Percentiles rank a stretch among this genome's conserved stretches.
Evolutionary conservation across 306 rosid genomes (phyloP).

Genomic region (Vigna mungo): DNA sequence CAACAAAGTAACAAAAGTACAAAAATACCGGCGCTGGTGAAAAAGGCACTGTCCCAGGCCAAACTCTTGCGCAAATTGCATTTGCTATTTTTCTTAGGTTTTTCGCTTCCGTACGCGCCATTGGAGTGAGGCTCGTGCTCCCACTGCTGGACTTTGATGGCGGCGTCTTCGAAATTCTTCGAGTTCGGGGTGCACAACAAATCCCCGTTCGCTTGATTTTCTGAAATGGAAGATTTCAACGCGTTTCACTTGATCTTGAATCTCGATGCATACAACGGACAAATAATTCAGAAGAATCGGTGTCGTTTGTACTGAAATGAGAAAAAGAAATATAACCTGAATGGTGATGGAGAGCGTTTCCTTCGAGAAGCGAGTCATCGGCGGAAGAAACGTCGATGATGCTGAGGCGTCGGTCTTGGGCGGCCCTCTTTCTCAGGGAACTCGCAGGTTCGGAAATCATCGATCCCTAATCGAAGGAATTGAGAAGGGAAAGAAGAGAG

Average conservation of each 20-base stretch:
- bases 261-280: neutral
- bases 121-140: constrained; percentile 57
- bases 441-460: constrained; percentile 47
- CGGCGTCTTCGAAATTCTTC: constrained; percentile 57
- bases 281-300: neutral
- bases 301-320: neutral
- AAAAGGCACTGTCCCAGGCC: constrained; percentile 97
- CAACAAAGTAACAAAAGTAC: neutral
- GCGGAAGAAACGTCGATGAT: constrained; percentile 87
- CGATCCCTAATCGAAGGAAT: constrained; percentile 25
- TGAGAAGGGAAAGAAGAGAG: neutral
- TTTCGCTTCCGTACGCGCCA: constrained; percentile 54
- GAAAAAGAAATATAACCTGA: constrained; percentile 49
- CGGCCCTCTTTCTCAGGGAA: constrained; percentile 40
- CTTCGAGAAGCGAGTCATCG: constrained; percentile 78
- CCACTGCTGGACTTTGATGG: constrained; percentile 52
- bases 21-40: constrained; percentile 85
- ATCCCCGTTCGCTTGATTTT: constrained; percentile 50
- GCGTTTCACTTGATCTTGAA: constrained; percentile 13
- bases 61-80: constrained; percentile 92
- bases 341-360: constrained; percentile 31
- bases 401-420: constrained; percentile 73
- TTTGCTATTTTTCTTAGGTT: constrained; percentile 61
- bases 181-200: constrained; percentile 53
- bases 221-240: constrained; percentile 41